These are phyloP conservation scores for Eleusine coracana DNA, from an alignment of 176 grass and related monocot species.

Conservation along the genomic window DNA sequence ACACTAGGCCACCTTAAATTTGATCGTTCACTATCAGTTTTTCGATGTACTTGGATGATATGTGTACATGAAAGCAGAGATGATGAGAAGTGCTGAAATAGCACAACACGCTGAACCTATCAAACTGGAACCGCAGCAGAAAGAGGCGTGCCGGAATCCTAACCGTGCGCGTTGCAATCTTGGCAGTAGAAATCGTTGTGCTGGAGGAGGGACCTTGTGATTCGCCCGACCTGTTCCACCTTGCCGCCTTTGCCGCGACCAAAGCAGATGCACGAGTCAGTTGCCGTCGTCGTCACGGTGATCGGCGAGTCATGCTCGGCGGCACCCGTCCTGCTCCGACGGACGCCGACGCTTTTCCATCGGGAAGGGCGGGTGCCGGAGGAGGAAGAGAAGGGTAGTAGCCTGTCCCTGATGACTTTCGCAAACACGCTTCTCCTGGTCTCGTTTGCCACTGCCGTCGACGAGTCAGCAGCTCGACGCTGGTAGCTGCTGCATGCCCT, in stretches of 20 bases:
- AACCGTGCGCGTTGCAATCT: conserved; percentile 51
- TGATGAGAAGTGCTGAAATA: not conserved
- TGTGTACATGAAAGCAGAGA: not conserved
- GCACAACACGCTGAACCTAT: not conserved
- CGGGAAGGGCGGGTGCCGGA: not conserved
- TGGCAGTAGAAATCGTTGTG: conserved; percentile 62
- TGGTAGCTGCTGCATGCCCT: not conserved
- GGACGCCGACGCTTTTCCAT: conserved; percentile 19
- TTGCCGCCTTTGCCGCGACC: not conserved
- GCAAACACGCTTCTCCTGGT: not conserved
- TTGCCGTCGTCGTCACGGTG: not conserved
- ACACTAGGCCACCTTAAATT: too few species aligned
- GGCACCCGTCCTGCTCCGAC: not conserved
- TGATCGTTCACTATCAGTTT: not conserved
- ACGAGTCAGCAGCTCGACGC: not conserved
- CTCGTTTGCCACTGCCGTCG: not conserved
- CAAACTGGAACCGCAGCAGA: not conserved
- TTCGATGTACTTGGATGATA: not conserved
- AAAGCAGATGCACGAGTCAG: not conserved
- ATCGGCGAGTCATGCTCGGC: not conserved
- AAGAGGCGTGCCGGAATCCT: not conserved
- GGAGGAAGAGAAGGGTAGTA: conserved; percentile 15
- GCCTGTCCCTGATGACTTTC: not conserved
- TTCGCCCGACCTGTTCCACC: not conserved
- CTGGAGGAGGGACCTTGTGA: conserved; percentile 38